Base-by-base conservation (phyloP, 192 early-diverging fungal species). In the Pilaira anomala region DNA sequence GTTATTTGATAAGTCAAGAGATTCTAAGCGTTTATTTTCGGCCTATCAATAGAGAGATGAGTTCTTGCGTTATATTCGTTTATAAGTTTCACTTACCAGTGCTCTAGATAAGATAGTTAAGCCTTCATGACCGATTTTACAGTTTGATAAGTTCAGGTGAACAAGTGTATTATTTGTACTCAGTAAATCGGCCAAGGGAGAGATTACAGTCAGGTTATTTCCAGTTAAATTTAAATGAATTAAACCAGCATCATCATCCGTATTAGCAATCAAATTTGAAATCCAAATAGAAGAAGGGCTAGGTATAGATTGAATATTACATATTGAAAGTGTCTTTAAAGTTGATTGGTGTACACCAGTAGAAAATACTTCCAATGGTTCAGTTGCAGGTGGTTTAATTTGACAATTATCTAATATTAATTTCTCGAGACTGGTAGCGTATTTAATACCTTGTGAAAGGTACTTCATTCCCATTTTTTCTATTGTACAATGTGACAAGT, bases 91-190 rank as follows among this genome's bases (percentile, higher is more conserved):
- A 52, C 68, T 40, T 78, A 84, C 82, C 55, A 84, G 62, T 33
- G 73, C 66, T 24, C 81, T 79, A 4, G 79, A 76, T 39, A 85
- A 30, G 16, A 70, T 29, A 9, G 22, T 29, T n/a, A 78, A 77
- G 24, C 81, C 77, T 3, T 71, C 66, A 33, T 67, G 56, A 30
- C 74, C 68, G 39, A 85, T 71, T 14, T 72, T 73, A 66, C 77
- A 78, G 29, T 85, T 59, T 16, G 71, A 48, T 25, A 83, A 33
- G 3, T n/a, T 46, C 6, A 65, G 42, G 9, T 54, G 16, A 12
- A 48, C 8, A 14, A 65, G 41, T 0, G 63, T 33, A 0, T n/a
- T 28, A 14, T 54, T 65, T 9, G 44, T 33, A 18, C 50, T 40
- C n/a, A 65, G 30, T 24, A 39, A 41, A 42, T 56, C 25, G 19